These are phyloP conservation scores for Olyra latifolia DNA, from an alignment of 176 grass and related monocot genomes.

Conservation along the genomic window DNA sequence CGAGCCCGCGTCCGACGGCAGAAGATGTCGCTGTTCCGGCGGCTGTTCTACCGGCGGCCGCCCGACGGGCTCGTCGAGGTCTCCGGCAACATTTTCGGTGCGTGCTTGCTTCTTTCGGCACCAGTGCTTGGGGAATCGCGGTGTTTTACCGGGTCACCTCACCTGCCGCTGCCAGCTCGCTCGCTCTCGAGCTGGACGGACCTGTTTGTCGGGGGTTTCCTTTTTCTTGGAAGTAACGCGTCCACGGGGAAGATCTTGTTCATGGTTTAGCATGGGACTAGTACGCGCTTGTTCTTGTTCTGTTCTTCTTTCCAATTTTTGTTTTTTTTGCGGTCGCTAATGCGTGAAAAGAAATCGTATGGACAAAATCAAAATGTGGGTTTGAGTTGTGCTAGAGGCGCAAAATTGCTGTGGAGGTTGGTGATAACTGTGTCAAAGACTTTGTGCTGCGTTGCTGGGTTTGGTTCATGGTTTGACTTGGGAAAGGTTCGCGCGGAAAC, in stretches of 20 bases:
- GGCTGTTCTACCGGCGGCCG: conserved; percentile 84
- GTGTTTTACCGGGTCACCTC: conserved; percentile 1
- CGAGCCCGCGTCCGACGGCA: not conserved
- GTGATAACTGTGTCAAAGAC: conserved; percentile 3
- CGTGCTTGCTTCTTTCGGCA: not conserved
- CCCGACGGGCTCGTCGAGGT: conserved; percentile 87
- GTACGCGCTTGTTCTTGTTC: not conserved
- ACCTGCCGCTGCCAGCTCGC: not conserved
- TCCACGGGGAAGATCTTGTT: not conserved
- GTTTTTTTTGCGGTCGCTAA: not conserved
- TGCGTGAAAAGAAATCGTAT: not conserved
- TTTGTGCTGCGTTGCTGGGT: conserved; percentile 24
- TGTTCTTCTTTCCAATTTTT: not conserved
- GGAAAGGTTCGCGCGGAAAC: not conserved
- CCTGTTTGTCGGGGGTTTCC: conserved; percentile 15
- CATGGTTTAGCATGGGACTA: not conserved
- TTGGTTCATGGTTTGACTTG: conserved; percentile 36
- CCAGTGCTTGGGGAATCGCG: not conserved
- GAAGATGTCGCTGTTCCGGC: conserved; percentile 80
- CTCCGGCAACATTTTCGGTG: conserved; percentile 79
- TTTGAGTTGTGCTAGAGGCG: not conserved
- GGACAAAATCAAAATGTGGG: not conserved
- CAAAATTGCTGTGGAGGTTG: not conserved
- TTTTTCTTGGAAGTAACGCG: conserved; percentile 29
- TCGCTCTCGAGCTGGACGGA: not conserved